Base-by-base conservation (phyloP, 768 basidiomycete genomes). In the Galerina sulciceps region DNA sequence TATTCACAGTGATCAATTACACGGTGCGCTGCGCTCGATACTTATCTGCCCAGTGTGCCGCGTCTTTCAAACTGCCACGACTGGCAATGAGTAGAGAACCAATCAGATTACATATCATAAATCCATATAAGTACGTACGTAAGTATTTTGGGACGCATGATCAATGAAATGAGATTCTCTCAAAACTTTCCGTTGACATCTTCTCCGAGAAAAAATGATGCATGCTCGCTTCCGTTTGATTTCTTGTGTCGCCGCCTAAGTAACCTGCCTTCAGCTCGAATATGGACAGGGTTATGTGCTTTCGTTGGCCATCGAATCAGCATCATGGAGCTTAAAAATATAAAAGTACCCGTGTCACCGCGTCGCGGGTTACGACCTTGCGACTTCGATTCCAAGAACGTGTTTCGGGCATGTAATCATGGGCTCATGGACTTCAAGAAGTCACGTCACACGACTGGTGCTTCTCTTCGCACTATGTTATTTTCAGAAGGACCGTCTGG, bases 401-500 rank as follows among this genome's bases (percentile, higher is more conserved):
- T 59, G 58, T 62, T 58, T 63, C 58, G 58, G 58, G 31, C 26
- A 53, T 56, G 43, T 37, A 37, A 42, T 57, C 56, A 59, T 53
- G 38, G 51, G 44, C 38, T 42, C 46, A 56, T 15, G 40, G 40
- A 53, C 11, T n/a, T 42, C 26, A 45, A 38, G 55, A 57, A 53
- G 53, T 58, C 57, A 55, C 61, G 61, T 58, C 61, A 62, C 61
- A 44, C 26, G 22, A 31, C 18, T 40, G 38, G 18, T 52, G 54
- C 65, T 65, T 65, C 65, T 62, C 43, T 65, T 65, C 64, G 64
- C 64, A 61, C 64, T 55, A 59, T 65, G 59, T 64, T 53, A 59
- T 62, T 47, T 37, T 58, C 58, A 55, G 55, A 65, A 61, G 34
- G 57, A 51, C 50, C 51, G 41, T 51, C 41, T 60, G 53, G 57